Base-by-base conservation (phyloP, 768 basidiomycete species). In the Clitopilus passeckerianus region DNA sequence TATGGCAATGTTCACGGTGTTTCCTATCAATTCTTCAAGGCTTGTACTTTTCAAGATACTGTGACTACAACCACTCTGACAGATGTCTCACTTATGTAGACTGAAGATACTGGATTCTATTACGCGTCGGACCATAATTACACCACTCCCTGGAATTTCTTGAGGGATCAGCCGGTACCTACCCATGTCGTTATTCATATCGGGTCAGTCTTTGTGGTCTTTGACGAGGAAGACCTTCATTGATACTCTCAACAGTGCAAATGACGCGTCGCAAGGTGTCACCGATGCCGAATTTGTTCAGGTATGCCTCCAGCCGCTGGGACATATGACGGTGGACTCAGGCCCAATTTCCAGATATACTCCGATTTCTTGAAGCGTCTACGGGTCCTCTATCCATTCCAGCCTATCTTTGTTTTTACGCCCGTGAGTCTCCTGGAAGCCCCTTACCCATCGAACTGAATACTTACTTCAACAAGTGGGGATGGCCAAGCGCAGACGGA, bases 101-200 rank as follows among this genome's bases (percentile, higher is more conserved):
- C 82, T 0, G 83, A 85, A 66, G 82, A 86, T 62, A 82, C 79
- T 1, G 81, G 82, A 0, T 85, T 74, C 62, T 80, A 74, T 64
- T 80, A 79, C 65, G 81, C 78, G 0, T 70, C 73, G 15, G 80
- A 84, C 64, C 84, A 86, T 69, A 85, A 85, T 66, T 85, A 73
- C 68, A 85, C 82, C 3, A 85, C 84, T 1, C 78, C 80, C 2
- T 86, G 83, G 83, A 65, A 85, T 62, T 85, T 86, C 63, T 60
- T 66, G 3, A 71, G 74, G 2, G 83, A 86, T 61, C 63, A 67
- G 2, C 81, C 81, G 8, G 60, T 71, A 0, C 68, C 82, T 5
- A 83, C 82, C 1, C 81, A 84, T 60, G 66, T 85, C 57, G 77
- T 85, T 2, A 79, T 84, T n/a, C 80, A 84, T 63, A 82, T 85